Percentiles rank a stretch among this genome's conserved stretches.
These are phyloP conservation scores for Arabidopsis thaliana DNA, from an alignment of 345 rosid species.

Conservation along the genomic window TAIR10.1 NC_003075.7:6400501-6401000, in stretches of 20 bases:
- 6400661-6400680: conserved; percentile 2
- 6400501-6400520: conserved; percentile 11
- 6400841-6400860: conserved; percentile 94
- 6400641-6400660: conserved; percentile 25
- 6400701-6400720: conserved; percentile 14
- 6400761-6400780: conserved; percentile 82
- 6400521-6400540: conserved; percentile 62
- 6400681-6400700: conserved; percentile 13
- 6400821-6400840: conserved; percentile 97
- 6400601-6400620: conserved; percentile 91
- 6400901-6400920: conserved; percentile 69
- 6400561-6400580: conserved; percentile 92
- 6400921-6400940: conserved; percentile 5
- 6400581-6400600: conserved; percentile 99
- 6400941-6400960: conserved; percentile 1
- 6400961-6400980: neutral
- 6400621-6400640: conserved; percentile 58
- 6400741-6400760: conserved; percentile 97
- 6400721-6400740: conserved; percentile 1
- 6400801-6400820: conserved; percentile 99
- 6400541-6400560: conserved; percentile 92
- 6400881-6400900: conserved; percentile 98
- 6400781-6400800: conserved; percentile 92
- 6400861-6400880: conserved; percentile 94
- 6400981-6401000: conserved; percentile 12